Conservation (phyloP, 371 early-diverging fungal species). For the Rhizopus arrhizus region DNA sequence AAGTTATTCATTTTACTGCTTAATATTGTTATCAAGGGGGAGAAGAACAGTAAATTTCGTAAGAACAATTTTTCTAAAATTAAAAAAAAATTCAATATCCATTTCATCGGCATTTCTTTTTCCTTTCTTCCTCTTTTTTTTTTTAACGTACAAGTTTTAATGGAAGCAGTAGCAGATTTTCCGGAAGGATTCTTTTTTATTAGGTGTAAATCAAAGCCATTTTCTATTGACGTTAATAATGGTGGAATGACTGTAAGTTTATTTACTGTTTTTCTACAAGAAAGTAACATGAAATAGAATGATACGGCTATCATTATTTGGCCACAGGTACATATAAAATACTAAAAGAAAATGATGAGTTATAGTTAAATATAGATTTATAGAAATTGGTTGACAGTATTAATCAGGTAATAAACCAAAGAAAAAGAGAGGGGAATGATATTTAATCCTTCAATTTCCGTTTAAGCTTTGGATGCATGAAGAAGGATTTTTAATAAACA, state of each 20-base stretch:
- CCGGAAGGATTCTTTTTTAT: slow-evolving; percentile 53
- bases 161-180: slow-evolving; percentile 31
- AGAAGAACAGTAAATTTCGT: no score
- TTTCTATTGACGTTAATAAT: slow-evolving; percentile 42
- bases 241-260: slow-evolving; percentile 44
- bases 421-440: not conserved
- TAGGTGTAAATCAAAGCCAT: slow-evolving; percentile 33
- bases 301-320: slow-evolving; percentile 52
- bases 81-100: no score
- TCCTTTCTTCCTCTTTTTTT: slow-evolving; percentile 4
- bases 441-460: not conserved
- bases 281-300: slow-evolving; percentile 30
- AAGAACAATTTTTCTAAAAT: no score
- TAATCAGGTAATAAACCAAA: slow-evolving; percentile 38
- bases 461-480: slow-evolving; percentile 55
- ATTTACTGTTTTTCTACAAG: not conserved
- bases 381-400: slow-evolving; percentile 55
- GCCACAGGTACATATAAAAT: slow-evolving; percentile 40
- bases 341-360: not conserved
- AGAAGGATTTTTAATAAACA: slow-evolving; percentile 55
- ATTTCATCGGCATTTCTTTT: no score
- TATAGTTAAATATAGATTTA: not conserved
- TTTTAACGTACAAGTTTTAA: not conserved
- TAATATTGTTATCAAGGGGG: no score
- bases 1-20: no score